Percentiles rank a stretch among this genome's conserved stretches.
phyloP scores from a whole-genome alignment of 805 yeast genomes.

The Komagataella ulmi region DNA sequence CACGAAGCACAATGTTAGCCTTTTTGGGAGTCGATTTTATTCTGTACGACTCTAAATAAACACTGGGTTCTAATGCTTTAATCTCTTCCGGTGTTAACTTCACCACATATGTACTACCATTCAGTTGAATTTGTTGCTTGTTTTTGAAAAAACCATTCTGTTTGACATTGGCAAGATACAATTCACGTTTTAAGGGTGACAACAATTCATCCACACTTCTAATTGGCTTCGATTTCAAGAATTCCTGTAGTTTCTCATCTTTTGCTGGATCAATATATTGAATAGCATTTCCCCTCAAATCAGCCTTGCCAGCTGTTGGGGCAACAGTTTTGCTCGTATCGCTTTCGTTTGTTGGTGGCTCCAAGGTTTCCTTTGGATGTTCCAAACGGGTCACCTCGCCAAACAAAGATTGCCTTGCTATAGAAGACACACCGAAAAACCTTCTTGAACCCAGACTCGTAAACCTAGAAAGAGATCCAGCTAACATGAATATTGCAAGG shows the following conservation, averaged over 20 bases:
- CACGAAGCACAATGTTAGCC: constrained; percentile 66
- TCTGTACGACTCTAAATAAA: constrained; percentile 71
- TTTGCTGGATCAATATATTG: constrained; percentile 14
- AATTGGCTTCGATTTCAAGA: constrained; percentile 34
- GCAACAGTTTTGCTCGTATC: neutral
- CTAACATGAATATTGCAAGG: neutral
- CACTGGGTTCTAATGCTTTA: constrained; percentile 74
- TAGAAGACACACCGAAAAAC: neutral
- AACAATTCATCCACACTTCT: constrained; percentile 42
- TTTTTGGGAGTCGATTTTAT: constrained; percentile 83
- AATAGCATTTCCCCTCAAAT: constrained; percentile 2
- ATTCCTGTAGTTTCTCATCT: constrained; percentile 31
- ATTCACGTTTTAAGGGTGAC: constrained; percentile 55
- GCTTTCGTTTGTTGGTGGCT: neutral
- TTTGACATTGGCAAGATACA: constrained; percentile 49
- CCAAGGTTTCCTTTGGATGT: neutral
- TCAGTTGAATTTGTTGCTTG: constrained; percentile 31
- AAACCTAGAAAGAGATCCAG: neutral
- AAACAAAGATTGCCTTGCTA: neutral
- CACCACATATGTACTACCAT: constrained; percentile 39
- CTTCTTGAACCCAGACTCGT: neutral
- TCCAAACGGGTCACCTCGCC: neutral
- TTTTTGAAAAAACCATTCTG: constrained; percentile 61
- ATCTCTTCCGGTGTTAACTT: constrained; percentile 51
- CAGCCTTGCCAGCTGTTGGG: neutral